Evolutionary conservation across 352 stramenopile genomes (phyloP), one percentile per base, ranked within the genome.

Genomic region (Globisporangium paddicum): DNA sequence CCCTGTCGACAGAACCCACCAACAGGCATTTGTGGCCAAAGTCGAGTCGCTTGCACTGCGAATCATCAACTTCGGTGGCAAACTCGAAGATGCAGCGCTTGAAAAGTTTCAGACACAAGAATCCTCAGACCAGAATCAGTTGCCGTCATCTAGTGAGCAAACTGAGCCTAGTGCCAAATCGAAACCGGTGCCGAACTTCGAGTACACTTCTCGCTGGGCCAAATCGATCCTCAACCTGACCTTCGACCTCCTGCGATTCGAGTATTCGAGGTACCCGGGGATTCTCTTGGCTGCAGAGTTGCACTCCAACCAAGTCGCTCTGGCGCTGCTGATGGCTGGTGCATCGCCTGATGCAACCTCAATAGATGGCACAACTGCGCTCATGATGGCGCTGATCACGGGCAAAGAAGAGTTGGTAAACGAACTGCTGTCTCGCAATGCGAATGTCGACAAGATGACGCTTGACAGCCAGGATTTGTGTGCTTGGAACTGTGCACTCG

Each of bases 341-440:
- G 76, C 73, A n/a, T 70, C 51, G 0, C 34, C 73, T 0, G 64
- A 85, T 14, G 65, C 57, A 0, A 38, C 44, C 3, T 75, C 79
- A 4, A 25, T 64, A 5, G 62, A 73, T 11, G 68, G 72, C 5
- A 66, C 72, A 6, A 89, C 74, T 0, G 70, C 76, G 6, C 54
- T 93, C 5, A 90, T 90, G 79, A 56, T 82, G 19, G 75, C 79
- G 3, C 69, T 90, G 4, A 54, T 88, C 18, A 70, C 71, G 13
- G 74, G 76, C 2, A 69, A 84, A 6, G 64, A 69, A 62, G 60
- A 63, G 50, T 63, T 84, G 18, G 49, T 69, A 0, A 51, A 58
- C 14, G 56, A 63, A 32, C 47, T 89, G 9, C 60, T 85, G 8
- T 21, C 59, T 1, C 61, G 63, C 13, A 60, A 63, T 13, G 77